Base-by-base conservation (phyloP, 1,139 yeast species). In the Yamadazyma blattariae region DNA sequence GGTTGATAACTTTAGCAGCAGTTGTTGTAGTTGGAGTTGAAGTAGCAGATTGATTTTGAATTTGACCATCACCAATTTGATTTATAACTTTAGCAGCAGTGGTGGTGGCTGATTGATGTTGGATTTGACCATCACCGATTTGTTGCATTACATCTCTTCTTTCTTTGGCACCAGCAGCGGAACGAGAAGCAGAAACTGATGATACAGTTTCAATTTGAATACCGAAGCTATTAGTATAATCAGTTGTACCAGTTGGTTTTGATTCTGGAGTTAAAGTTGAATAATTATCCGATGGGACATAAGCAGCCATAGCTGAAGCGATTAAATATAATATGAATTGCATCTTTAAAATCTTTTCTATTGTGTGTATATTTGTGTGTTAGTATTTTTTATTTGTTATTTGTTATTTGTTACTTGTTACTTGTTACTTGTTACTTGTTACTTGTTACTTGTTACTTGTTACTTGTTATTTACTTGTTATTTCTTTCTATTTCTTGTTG, bases 241-340 rank as follows among this genome's bases (percentile, higher is more conserved):
- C 80, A 31, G 88, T 79, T 34, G 71, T 43, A 52, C 82, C 82
- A 25, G 76, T 43, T 41, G 75, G 74, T 28, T 80, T 65, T 33
- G 71, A 50, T 32, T 64, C 46, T 48, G 90, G 89, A 30, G 87
- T 81, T 59, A 82, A 69, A 36, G 88, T 78, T 25, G 87, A 68
- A 79, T 86, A 80, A 51, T 90, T 82, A 48, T 78, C 83, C 40
- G 85, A 57, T 57, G 88, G 82, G 59, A 78, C 74, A 57, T 73
- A 67, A 52, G 87, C 81, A 54, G 90, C 77, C 56, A 78, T 40
- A 41, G 82, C 68, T 10, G 40, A 27, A 24, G 48, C 47, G 25
- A 43, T 33, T 20, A 44, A 36, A 27, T 35, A 36, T 34, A 44
- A 36, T 13, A 32, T 25, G 12, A 28, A 24, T 18, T 22, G 20